A percentile compares a stretch with the other conserved stretches of the same genome.
Conservation (phyloP, 805 yeast genomes). For the Novakomyces olei region DNA sequence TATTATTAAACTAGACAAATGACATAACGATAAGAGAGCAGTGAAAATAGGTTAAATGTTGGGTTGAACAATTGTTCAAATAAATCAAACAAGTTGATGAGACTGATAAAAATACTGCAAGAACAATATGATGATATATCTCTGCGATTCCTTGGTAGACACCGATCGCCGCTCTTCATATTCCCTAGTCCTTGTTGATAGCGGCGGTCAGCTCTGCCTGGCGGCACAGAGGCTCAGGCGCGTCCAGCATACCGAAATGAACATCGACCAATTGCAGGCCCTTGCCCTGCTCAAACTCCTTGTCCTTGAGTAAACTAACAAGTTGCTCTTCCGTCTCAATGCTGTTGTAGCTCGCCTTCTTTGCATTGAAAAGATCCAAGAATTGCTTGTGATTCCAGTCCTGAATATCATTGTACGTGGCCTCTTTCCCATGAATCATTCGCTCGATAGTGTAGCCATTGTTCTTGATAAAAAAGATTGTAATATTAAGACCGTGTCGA, state of each 20-base stretch:
- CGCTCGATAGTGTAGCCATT: constrained; percentile 82
- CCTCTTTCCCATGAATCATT: constrained; percentile 53
- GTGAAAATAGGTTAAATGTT: too few species aligned
- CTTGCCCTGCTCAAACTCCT: constrained; percentile 16
- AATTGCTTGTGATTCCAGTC: constrained; percentile 63
- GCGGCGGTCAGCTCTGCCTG: constrained; percentile 13
- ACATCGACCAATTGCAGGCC: constrained; percentile 36
- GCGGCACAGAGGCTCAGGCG: constrained; percentile 34
- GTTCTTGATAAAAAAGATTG: constrained; percentile 58
- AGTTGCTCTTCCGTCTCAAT: constrained; percentile 11
- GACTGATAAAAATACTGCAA: too few species aligned
- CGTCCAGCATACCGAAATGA: constrained; percentile 34
- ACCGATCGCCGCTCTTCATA: not conserved
- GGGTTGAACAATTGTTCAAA: too few species aligned
- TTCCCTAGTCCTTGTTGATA: constrained; percentile 9
- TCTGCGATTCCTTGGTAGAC: too few species aligned
- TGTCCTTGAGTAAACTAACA: constrained; percentile 16
- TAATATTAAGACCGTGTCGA: constrained; percentile 38
- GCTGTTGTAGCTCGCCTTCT: constrained; percentile 10
- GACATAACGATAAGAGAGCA: too few species aligned
- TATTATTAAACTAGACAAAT: too few species aligned
- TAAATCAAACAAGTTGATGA: too few species aligned
- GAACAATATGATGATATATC: too few species aligned
- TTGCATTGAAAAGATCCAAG: constrained; percentile 40
- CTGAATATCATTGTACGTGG: constrained; percentile 55